These are phyloP conservation scores for Trichosporon coremiiforme DNA, from an alignment of 1,284 basidiomycete genomes.

Conservation along the genomic window DNA sequence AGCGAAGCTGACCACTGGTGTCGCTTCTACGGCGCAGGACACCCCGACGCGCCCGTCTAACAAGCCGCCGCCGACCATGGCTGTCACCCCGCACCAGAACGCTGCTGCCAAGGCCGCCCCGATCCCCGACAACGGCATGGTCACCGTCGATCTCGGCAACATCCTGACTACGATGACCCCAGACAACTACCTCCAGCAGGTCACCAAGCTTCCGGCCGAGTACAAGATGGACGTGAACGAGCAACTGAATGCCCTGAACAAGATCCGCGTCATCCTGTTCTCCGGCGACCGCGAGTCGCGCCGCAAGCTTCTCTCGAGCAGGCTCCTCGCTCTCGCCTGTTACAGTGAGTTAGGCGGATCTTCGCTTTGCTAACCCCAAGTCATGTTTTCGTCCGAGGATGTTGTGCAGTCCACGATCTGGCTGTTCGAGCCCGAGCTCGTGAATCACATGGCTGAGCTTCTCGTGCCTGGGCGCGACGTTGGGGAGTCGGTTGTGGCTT, in stretches of 20 bases:
- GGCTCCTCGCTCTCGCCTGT: constrained; percentile 85
- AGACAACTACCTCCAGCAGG: constrained; percentile 59
- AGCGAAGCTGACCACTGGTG: constrained; percentile 6
- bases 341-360: constrained; percentile 61
- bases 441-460: constrained; percentile 83
- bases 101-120: constrained; percentile 15
- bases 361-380: constrained; percentile 51
- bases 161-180: constrained; percentile 27
- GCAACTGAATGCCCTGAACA: constrained; percentile 85
- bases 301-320: constrained; percentile 76
- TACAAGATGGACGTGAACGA: constrained; percentile 77
- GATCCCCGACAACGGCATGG: constrained; percentile 27
- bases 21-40: constrained; percentile 21
- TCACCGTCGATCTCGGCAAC: constrained; percentile 48
- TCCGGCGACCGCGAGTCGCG: constrained; percentile 66
- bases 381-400: constrained; percentile 73
- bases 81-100: constrained; percentile 21
- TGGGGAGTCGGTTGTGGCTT: constrained; percentile 69
- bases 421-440: constrained; percentile 86
- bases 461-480: constrained; percentile 67
- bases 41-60: constrained; percentile 37
- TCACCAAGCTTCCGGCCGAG: constrained; percentile 72
- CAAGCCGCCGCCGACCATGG: constrained; percentile 19
- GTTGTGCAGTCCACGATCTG: constrained; percentile 80
- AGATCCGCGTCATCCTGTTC: constrained; percentile 75